Percentiles rank a stretch among this genome's conserved stretches.
These are phyloP conservation scores for Aspergillus sp. DNA, from an alignment of 2,329 filamentous ascomycete species.

Conservation along the genomic window DNA sequence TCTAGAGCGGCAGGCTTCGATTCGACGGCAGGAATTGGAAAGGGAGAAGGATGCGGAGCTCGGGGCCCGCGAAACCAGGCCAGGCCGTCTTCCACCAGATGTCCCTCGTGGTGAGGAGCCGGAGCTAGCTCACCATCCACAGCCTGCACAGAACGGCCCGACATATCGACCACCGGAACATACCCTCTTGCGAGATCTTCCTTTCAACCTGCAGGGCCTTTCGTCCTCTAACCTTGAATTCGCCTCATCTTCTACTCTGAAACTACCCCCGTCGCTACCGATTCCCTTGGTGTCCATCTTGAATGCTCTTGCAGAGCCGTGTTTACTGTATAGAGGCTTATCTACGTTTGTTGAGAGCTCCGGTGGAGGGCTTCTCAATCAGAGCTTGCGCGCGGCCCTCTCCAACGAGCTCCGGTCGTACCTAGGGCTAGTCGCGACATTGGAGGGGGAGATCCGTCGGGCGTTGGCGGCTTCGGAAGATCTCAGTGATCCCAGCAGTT, in stretches of 20 bases:
- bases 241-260: constrained; percentile 64
- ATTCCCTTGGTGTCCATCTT: constrained; percentile 82
- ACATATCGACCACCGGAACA: constrained; percentile 58
- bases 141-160: constrained; percentile 33
- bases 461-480: constrained; percentile 68
- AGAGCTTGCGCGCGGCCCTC: constrained; percentile 87
- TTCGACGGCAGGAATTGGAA: constrained; percentile 18
- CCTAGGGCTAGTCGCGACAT: constrained; percentile 81
- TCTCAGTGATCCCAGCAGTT: constrained; percentile 61
- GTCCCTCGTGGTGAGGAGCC: constrained; percentile 13
- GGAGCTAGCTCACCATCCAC: constrained; percentile 7
- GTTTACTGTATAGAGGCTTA: constrained; percentile 81
- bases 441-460: constrained; percentile 87
- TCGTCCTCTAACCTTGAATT: constrained; percentile 85
- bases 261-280: constrained; percentile 75
- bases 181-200: constrained; percentile 72
- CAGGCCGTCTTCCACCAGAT: constrained; percentile 1
- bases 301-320: constrained; percentile 87
- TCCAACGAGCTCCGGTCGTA: constrained; percentile 84
- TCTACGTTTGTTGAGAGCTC: constrained; percentile 78
- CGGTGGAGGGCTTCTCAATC: constrained; percentile 80
- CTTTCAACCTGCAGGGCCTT: constrained; percentile 88
- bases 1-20: constrained; percentile 25
- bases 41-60: constrained; percentile 20
- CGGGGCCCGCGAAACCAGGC: constrained; percentile 15